phyloP scores from a whole-genome alignment of 2,329 filamentous ascomycete genomes.

The Aspergillus fumigatiaffinis region DNA sequence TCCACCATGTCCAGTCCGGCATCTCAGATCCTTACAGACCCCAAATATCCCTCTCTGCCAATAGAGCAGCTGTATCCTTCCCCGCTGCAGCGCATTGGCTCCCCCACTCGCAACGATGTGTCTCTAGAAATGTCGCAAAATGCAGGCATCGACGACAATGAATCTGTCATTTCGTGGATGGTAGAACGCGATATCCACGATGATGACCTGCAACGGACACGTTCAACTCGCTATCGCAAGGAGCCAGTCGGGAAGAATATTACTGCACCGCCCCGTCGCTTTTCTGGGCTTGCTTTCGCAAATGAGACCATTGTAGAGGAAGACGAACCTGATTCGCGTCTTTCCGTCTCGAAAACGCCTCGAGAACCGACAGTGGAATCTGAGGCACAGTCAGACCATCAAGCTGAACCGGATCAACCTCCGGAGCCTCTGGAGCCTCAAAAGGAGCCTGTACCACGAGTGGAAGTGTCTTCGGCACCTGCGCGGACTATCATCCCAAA shows the following conservation, averaged over 20 bases:
- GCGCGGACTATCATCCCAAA: constrained; percentile 24
- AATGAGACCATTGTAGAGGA: constrained; percentile 29
- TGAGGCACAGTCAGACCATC: constrained; percentile 1
- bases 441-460: constrained; percentile 1
- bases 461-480: constrained; percentile 14
- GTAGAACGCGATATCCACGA: constrained; percentile 35
- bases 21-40: constrained; percentile 18
- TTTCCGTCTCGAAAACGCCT: constrained; percentile 3
- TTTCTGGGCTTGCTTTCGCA: constrained; percentile 28
- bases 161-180: constrained; percentile 31
- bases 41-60: constrained; percentile 14
- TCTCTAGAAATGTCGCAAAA: constrained; percentile 15
- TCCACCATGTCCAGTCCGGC: constrained; percentile 30
- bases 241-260: constrained; percentile 29
- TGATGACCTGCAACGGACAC: constrained; percentile 33
- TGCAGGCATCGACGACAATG: constrained; percentile 27
- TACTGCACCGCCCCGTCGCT: constrained; percentile 32
- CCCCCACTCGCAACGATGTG: constrained; percentile 7
- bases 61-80: constrained; percentile 27
- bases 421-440: neutral
- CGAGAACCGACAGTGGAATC: neutral
- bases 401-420: neutral
- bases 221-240: constrained; percentile 19
- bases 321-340: constrained; percentile 17
- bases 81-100: constrained; percentile 18